phyloP scores from a whole-genome alignment of 495 filamentous ascomycete genomes.

The Penicillium atrosanguineum region DNA sequence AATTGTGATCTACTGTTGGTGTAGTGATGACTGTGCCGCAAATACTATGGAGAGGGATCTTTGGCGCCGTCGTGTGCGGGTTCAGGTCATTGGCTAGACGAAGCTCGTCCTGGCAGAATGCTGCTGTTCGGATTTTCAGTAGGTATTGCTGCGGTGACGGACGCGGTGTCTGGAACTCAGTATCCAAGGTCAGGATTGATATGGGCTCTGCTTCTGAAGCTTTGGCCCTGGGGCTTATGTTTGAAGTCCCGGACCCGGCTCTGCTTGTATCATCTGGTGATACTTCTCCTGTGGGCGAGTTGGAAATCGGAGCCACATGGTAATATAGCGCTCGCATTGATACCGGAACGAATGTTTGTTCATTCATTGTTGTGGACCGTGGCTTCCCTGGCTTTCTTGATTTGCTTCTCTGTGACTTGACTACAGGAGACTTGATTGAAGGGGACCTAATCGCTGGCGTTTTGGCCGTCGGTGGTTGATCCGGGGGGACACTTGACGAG shows the following conservation, averaged over 20 bases:
- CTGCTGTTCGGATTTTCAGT: constrained; percentile 55
- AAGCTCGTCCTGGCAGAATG: constrained; percentile 56
- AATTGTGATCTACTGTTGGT: constrained; percentile 39
- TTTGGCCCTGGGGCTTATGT: constrained; percentile 1
- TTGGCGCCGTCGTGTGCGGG: constrained; percentile 40
- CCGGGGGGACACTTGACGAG: background rate
- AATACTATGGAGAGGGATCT: constrained; percentile 58
- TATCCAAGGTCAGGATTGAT: constrained; percentile 29
- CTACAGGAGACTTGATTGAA: background rate
- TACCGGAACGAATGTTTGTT: constrained; percentile 30
- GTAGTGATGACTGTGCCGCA: constrained; percentile 52
- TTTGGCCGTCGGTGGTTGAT: too few relatives aligned
- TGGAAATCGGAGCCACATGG: constrained; percentile 21
- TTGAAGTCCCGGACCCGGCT: constrained; percentile 2
- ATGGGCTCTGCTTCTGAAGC: constrained; percentile 14
- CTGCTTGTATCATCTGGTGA: background rate
- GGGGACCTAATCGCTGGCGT: background rate
- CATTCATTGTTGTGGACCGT: constrained; percentile 32
- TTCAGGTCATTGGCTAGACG: constrained; percentile 43
- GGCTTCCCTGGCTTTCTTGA: constrained; percentile 16
- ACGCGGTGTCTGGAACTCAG: constrained; percentile 37
- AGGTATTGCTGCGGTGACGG: constrained; percentile 51
- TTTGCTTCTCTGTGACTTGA: constrained; percentile 11
- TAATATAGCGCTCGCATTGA: constrained; percentile 44
- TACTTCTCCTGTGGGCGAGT: background rate